These are phyloP conservation scores for Fusarium pseudonygamai DNA, from an alignment of 2,329 filamentous ascomycete genomes.

Conservation along the genomic window DNA sequence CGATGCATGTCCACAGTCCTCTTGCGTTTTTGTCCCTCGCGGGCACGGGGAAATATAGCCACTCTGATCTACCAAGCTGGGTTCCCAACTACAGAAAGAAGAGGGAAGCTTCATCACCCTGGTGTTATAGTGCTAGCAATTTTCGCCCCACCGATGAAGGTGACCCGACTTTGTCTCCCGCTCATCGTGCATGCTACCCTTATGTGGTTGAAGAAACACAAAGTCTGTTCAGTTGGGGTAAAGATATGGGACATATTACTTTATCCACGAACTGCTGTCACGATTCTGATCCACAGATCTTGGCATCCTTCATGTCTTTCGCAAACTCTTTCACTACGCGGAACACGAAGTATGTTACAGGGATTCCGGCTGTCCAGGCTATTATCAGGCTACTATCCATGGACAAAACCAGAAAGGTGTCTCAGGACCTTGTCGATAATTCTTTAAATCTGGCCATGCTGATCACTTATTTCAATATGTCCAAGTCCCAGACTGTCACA, in stretches of 20 bases:
- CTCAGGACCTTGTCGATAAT: background rate
- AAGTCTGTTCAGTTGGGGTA: background rate
- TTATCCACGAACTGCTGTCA: background rate
- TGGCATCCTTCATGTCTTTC: conserved; percentile 5
- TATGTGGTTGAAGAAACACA: background rate
- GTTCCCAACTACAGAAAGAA: background rate
- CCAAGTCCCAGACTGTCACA: background rate
- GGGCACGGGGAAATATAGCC: background rate
- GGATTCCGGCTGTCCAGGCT: background rate
- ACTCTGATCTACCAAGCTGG: conserved; percentile 3
- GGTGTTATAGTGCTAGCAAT: background rate
- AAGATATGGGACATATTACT: background rate
- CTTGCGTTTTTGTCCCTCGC: conserved; percentile 4
- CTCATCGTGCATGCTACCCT: background rate
- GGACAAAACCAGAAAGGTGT: background rate
- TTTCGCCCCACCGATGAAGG: background rate
- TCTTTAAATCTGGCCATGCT: conserved; percentile 8
- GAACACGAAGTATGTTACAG: background rate
- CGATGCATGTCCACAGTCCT: background rate
- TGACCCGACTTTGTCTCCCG: background rate
- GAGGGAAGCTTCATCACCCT: background rate
- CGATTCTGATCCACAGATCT: background rate
- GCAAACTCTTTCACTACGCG: conserved; percentile 2
- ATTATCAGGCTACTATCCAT: background rate
- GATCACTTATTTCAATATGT: background rate